These are phyloP conservation scores for Dicorynia guianensis DNA, from an alignment of 306 rosid species.

Conservation along the genomic window DNA sequence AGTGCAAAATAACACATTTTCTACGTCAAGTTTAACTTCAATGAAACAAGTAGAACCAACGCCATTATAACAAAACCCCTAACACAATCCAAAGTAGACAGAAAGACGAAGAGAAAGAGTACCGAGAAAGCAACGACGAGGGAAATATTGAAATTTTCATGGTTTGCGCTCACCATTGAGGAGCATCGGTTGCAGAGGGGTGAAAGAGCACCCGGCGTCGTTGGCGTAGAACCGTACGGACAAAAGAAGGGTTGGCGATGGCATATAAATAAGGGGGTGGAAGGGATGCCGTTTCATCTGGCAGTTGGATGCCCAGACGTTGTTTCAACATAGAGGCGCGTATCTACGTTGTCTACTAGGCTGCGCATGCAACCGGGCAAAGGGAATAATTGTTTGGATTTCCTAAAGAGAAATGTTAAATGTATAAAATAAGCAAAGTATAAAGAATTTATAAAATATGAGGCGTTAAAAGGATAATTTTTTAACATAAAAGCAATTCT, in stretches of 20 bases:
- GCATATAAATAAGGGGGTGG: not conserved
- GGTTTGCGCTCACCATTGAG: not conserved
- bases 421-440: too few species aligned
- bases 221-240: conserved; percentile 21
- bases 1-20: not conserved
- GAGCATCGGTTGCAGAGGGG: not conserved
- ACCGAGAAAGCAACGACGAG: conserved; percentile 5
- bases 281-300: conserved; percentile 8
- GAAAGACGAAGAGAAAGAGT: not conserved
- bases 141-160: not conserved
- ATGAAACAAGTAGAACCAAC: not conserved
- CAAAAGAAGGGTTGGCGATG: not conserved
- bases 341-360: too few species aligned
- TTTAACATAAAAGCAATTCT: too few species aligned
- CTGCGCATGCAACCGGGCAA: not conserved
- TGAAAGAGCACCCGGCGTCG: not conserved
- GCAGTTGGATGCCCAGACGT: not conserved
- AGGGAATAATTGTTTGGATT: too few species aligned
- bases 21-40: not conserved
- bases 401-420: too few species aligned
- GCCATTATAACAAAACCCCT: not conserved
- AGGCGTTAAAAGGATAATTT: too few species aligned
- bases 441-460: too few species aligned
- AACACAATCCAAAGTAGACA: not conserved
- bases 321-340: not conserved